Evolutionary conservation across 805 yeast genomes (phyloP), one percentile per base, ranked within the genome.

Genomic region (Scheffersomyces stipitis): DNA sequence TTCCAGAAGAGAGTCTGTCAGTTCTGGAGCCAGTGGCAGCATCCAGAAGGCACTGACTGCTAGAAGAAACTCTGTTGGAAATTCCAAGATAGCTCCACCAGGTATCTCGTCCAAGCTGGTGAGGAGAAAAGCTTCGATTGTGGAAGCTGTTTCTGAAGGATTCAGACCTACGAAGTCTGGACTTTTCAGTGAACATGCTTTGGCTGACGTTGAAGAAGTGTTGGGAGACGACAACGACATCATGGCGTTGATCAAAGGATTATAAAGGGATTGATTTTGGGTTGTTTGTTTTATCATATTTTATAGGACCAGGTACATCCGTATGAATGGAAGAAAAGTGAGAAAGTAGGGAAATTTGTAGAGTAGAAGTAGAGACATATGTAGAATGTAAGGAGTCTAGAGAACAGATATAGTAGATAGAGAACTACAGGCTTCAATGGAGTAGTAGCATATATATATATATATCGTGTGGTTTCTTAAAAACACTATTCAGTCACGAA

Each of bases 101-200:
- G 16, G 29, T 5, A 34, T 49, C n/a, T 48, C 58, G 2, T 51
- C 67, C 4, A 66, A 62, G 44, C 61, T 46, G 56, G 60, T 53
- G 33, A 58, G 79, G 50, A 73, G 89, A 55, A 69, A 86, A 48
- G 82, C 83, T 33, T 80, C 86, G 40, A 73, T 79, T 36, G 83
- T 71, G 2, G 93, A 84, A 49, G 90, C 93, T 3, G 83, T 81
- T 6, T 76, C 80, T 7, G 91, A 85, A 54, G 90, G 90, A 8
- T 66, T 80, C 48, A 67, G 91, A 44, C 80, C 83, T 14, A 86
- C 95, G 0, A 83, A 78, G 50, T 77, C 79, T 44, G 95, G 95
- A 4, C 62, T 86, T 38, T 85, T 85, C 56, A 82, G 84, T 53
- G 93, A 85, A 56, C 78, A 77, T 41, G 81, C 87, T 3, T 58